Conservation (phyloP, 148 eudicot genomes). For the Rhododendron ferrugineum region DNA sequence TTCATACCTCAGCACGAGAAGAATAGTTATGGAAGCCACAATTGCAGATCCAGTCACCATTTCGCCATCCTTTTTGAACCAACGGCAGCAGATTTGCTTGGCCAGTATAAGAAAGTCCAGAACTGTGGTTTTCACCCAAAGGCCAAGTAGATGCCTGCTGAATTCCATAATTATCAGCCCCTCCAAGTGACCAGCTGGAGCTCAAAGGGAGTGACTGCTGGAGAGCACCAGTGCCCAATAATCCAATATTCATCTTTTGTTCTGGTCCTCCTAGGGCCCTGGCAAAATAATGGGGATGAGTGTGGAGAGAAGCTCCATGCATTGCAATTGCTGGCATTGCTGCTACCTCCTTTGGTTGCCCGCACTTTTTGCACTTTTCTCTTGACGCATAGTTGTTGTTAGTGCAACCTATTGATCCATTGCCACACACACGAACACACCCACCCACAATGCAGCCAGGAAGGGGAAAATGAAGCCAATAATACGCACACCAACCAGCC, state of each 20-base stretch:
- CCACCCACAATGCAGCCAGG: conserved; percentile 67
- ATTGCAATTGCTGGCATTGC: conserved; percentile 74
- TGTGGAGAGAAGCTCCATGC: conserved; percentile 49
- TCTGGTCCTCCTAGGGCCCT: conserved; percentile 47
- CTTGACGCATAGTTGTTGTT: conserved; percentile 96
- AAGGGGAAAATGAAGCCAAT: conserved; percentile 49
- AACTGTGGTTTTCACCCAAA: conserved; percentile 19
- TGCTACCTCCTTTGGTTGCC: conserved; percentile 74
- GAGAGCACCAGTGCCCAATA: conserved; percentile 25
- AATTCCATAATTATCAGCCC: conserved; percentile 28
- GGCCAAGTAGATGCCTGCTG: conserved; percentile 31
- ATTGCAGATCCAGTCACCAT: conserved; percentile 76
- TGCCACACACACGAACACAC: conserved; percentile 49
- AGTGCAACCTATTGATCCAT: conserved; percentile 88
- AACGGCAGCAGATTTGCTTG: conserved; percentile 30
- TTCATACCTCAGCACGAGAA: conserved; percentile 55
- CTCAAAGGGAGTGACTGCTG: conserved; percentile 43
- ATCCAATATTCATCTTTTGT: conserved; percentile 39
- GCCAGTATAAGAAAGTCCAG: conserved; percentile 25
- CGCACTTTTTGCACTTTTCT: conserved; percentile 87
- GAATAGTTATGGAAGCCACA: conserved; percentile 87
- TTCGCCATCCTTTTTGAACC: conserved; percentile 62
- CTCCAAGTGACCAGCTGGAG: conserved; percentile 44
- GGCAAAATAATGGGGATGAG: conserved; percentile 50
- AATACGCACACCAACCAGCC: conserved; percentile 63